Evolutionary conservation across 2,329 filamentous ascomycete species (phyloP).

Genomic region (Penicillium digitatum): DNA sequence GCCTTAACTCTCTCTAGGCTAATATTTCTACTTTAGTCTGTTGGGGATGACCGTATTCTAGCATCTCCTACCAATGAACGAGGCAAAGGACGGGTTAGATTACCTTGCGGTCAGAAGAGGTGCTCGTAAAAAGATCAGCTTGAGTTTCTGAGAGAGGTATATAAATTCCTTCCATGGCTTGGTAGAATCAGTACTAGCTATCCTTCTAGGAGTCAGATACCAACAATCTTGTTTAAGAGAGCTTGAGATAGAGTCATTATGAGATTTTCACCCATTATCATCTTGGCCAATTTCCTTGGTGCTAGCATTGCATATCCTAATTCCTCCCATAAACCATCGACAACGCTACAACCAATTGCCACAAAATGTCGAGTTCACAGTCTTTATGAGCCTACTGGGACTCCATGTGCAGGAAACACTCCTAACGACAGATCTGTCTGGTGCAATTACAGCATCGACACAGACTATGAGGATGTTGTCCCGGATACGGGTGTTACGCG

Average conservation of each 20-base stretch:
- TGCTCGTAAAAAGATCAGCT: background rate
- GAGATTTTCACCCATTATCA: background rate
- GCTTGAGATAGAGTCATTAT: background rate
- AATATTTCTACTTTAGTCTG: background rate
- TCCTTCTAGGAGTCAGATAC: too few relatives aligned
- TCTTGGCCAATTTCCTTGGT: background rate
- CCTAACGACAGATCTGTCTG: slow-evolving; percentile 27
- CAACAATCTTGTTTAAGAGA: background rate
- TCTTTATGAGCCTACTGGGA: background rate
- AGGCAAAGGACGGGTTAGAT: background rate
- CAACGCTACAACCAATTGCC: background rate
- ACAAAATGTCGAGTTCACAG: background rate
- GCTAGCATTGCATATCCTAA: background rate
- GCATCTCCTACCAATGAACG: background rate
- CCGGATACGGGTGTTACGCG: slow-evolving; percentile 16
- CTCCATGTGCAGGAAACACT: slow-evolving; percentile 18
- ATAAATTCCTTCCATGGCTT: background rate
- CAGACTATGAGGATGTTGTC: slow-evolving; percentile 33
- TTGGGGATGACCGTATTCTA: background rate
- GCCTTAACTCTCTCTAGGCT: background rate
- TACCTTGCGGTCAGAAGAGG: background rate
- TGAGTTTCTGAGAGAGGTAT: background rate
- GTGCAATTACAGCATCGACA: slow-evolving; percentile 31
- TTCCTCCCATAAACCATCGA: background rate
- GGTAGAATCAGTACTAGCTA: background rate